phyloP scores from a whole-genome alignment of 2,329 filamentous ascomycete genomes.

The Phyllosticta ampelicida region DNA sequence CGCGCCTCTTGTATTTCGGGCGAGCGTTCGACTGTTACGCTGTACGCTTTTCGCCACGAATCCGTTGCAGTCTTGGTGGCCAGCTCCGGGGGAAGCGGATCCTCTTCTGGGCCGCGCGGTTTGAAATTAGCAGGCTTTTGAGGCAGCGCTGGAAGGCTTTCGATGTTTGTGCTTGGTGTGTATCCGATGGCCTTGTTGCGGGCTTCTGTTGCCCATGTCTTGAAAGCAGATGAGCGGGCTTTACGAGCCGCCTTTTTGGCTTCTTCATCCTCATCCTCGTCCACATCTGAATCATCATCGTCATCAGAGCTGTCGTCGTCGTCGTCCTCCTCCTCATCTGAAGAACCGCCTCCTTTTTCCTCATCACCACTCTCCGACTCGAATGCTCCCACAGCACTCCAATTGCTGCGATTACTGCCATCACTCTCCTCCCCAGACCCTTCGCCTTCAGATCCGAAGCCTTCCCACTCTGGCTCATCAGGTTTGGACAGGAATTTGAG shows the following conservation, averaged over 20 bases:
- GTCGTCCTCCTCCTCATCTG: conserved; percentile 15
- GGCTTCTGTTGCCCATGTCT: conserved; percentile 81
- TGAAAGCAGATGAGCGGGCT: conserved; percentile 61
- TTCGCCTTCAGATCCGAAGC: conserved; percentile 40
- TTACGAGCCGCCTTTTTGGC: conserved; percentile 30
- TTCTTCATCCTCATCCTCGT: conserved; percentile 22
- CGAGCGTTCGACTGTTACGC: conserved; percentile 58
- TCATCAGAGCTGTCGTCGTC: conserved; percentile 22
- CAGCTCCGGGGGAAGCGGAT: conserved; percentile 58
- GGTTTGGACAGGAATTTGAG: conserved; percentile 31
- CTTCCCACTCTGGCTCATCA: conserved; percentile 51
- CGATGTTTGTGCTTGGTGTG: conserved; percentile 34
- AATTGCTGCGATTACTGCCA: neutral
- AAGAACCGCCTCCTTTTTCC: conserved; percentile 21
- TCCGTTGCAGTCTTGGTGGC: conserved; percentile 45
- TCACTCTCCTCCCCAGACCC: conserved; percentile 21
- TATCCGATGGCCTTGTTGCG: conserved; percentile 74
- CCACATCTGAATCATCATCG: conserved; percentile 19
- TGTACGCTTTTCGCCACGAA: conserved; percentile 60
- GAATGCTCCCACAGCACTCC: conserved; percentile 1
- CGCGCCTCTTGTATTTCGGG: conserved; percentile 68
- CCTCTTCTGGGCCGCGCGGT: conserved; percentile 57
- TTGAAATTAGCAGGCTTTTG: conserved; percentile 52
- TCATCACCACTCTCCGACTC: conserved; percentile 25
- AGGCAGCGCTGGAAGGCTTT: conserved; percentile 14